Evolutionary conservation across 768 basidiomycete species (phyloP).

Genomic region (Tremella fuciformis): DNA sequence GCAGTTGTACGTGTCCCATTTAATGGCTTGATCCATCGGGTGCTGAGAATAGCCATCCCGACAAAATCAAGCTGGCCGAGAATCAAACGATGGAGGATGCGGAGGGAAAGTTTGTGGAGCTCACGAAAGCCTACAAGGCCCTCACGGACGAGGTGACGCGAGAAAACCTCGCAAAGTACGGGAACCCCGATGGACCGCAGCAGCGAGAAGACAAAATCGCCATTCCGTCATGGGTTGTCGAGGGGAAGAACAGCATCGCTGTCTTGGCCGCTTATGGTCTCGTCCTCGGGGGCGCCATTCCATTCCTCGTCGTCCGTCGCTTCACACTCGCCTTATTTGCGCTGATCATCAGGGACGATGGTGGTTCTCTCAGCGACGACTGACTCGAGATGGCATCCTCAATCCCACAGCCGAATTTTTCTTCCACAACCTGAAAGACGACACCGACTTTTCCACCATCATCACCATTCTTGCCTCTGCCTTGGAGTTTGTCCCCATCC

Average conservation of each 20-base stretch:
- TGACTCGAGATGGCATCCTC: slow-evolving; percentile 88
- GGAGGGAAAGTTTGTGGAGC: slow-evolving; percentile 77
- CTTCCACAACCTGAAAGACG: slow-evolving; percentile 83
- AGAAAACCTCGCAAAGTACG: slow-evolving; percentile 81
- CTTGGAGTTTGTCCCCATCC: slow-evolving; percentile 48
- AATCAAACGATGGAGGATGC: slow-evolving; percentile 85
- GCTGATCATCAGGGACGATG: slow-evolving; percentile 66
- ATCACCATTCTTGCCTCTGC: slow-evolving; percentile 64
- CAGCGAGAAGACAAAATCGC: slow-evolving; percentile 92
- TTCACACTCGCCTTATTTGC: background rate
- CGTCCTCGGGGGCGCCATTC: slow-evolving; percentile 81
- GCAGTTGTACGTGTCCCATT: slow-evolving; percentile 62
- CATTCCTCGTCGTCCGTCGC: slow-evolving; percentile 68
- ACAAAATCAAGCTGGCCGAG: slow-evolving; percentile 79
- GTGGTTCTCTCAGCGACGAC: slow-evolving; percentile 91
- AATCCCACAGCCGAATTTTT: slow-evolving; percentile 76
- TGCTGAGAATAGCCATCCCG: slow-evolving; percentile 70
- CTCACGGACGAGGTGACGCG: slow-evolving; percentile 92
- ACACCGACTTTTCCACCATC: slow-evolving; percentile 68
- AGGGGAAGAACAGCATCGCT: slow-evolving; percentile 84
- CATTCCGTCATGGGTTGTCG: slow-evolving; percentile 87
- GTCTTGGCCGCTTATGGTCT: slow-evolving; percentile 83
- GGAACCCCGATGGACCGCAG: slow-evolving; percentile 96
- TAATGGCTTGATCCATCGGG: background rate
- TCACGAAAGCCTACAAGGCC: slow-evolving; percentile 98